Percentiles rank a stretch among this genome's conserved stretches.
These are phyloP conservation scores for Curvularia eragrostidis DNA, from an alignment of 2,329 filamentous ascomycete genomes.

Conservation along the genomic window DNA sequence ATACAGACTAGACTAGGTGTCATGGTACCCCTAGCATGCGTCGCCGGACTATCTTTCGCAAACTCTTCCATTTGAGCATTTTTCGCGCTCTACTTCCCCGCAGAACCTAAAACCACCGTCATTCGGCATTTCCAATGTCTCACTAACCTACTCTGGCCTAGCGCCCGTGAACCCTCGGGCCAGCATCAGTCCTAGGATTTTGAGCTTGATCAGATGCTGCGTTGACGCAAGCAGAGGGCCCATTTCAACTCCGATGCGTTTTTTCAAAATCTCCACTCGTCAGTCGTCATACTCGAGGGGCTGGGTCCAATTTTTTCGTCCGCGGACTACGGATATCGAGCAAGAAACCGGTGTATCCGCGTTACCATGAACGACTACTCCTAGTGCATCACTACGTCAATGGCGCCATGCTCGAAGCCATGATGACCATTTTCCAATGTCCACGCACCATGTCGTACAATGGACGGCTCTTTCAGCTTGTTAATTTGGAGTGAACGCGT, in stretches of 20 bases:
- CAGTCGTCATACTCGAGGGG: not conserved
- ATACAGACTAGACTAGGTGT: not conserved
- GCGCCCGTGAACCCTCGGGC: slow-evolving; percentile 37
- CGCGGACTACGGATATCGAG: not conserved
- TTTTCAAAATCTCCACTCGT: not conserved
- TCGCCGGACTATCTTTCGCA: slow-evolving; percentile 21
- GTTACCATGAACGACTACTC: not conserved
- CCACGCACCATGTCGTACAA: not conserved
- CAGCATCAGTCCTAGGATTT: slow-evolving; percentile 38
- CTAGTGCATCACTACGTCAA: not conserved
- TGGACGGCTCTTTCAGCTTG: not conserved
- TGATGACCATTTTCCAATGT: not conserved
- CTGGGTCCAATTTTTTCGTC: not conserved
- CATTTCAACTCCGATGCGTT: slow-evolving; percentile 37
- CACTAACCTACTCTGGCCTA: slow-evolving; percentile 26
- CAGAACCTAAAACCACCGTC: slow-evolving; percentile 12
- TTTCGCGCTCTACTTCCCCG: slow-evolving; percentile 25
- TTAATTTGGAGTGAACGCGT: not conserved
- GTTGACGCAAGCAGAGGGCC: slow-evolving; percentile 20
- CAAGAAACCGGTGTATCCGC: not conserved
- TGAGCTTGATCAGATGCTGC: slow-evolving; percentile 1
- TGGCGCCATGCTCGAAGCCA: not conserved
- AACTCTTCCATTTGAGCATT: slow-evolving; percentile 26
- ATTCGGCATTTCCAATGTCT: slow-evolving; percentile 18
- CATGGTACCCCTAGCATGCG: slow-evolving; percentile 1